phyloP scores from a whole-genome alignment of 2,329 filamentous ascomycete genomes.

The Ceratocystis eucalypticola region DNA sequence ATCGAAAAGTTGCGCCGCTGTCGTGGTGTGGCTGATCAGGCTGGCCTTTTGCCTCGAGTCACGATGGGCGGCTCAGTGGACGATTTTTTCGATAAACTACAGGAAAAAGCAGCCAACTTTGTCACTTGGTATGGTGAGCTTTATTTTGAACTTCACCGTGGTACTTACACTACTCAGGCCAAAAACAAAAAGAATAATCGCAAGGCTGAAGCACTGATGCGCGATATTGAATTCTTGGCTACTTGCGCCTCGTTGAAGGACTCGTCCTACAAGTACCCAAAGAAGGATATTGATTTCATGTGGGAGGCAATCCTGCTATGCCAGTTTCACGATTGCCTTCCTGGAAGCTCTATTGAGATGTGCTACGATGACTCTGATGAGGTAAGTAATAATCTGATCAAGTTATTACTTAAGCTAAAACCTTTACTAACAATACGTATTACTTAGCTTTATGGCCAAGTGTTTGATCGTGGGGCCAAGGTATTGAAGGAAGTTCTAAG shows the following conservation, averaged over 20 bases:
- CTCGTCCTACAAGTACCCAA: conserved; percentile 73
- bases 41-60: conserved; percentile 70
- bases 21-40: conserved; percentile 78
- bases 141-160: conserved; percentile 94
- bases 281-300: conserved; percentile 85
- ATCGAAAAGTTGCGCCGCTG: conserved; percentile 88
- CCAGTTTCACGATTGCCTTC: conserved; percentile 95
- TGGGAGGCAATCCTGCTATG: conserved; percentile 88
- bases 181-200: conserved; percentile 96
- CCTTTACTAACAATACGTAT: conserved; percentile 21
- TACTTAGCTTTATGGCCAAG: conserved; percentile 57
- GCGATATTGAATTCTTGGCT: conserved; percentile 76
- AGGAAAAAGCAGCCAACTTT: conserved; percentile 64
- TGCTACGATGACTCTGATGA: conserved; percentile 92
- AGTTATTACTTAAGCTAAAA: neutral
- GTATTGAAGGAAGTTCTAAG: conserved; percentile 56
- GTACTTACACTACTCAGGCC: conserved; percentile 92
- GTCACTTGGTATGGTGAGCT: conserved; percentile 97
- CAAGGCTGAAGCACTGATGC: conserved; percentile 68
- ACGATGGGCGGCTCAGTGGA: conserved; percentile 85
- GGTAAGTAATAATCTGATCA: conserved; percentile 28
- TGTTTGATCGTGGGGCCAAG: conserved; percentile 64
- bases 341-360: conserved; percentile 93
- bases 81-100: conserved; percentile 78
- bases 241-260: conserved; percentile 68